phyloP scores from a whole-genome alignment of 1,284 basidiomycete species.

The Boletus semigastroideus region DNA sequence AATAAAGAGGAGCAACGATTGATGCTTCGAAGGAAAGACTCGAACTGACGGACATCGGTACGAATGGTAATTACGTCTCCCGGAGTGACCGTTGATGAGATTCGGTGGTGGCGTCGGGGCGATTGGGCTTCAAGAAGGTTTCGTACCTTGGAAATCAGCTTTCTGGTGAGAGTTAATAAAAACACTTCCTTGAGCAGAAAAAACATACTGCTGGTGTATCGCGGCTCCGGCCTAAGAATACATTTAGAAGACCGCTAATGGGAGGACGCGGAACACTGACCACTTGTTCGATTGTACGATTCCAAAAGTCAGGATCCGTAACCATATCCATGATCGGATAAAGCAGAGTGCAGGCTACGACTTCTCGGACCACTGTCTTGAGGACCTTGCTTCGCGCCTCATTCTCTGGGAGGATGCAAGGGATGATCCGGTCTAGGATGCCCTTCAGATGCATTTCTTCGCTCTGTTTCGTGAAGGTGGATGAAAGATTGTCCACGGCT shows the following conservation, averaged over 20 bases:
- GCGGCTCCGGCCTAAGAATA: slow-evolving; percentile 73
- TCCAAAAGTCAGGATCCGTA: slow-evolving; percentile 96
- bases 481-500: slow-evolving; percentile 82
- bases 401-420: slow-evolving; percentile 71
- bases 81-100: slow-evolving; percentile 39
- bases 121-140: slow-evolving; percentile 80
- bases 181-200: not conserved
- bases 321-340: slow-evolving; percentile 91
- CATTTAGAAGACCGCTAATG: slow-evolving; percentile 5
- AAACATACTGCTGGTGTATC: slow-evolving; percentile 84
- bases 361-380: slow-evolving; percentile 75
- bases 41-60: slow-evolving; percentile 80
- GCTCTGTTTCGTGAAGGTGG: slow-evolving; percentile 83
- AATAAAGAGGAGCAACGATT: slow-evolving; percentile 76
- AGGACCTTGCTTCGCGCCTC: slow-evolving; percentile 74
- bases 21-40: slow-evolving; percentile 86
- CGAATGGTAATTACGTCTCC: slow-evolving; percentile 73
- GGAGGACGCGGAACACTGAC: slow-evolving; percentile 44
- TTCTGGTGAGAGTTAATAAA: slow-evolving; percentile 42
- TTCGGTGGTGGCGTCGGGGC: slow-evolving; percentile 48
- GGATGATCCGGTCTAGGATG: slow-evolving; percentile 70
- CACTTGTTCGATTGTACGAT: slow-evolving; percentile 86
- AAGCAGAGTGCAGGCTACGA: slow-evolving; percentile 79
- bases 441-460: slow-evolving; percentile 83
- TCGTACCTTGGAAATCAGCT: slow-evolving; percentile 80